Evolutionary conservation across 305 asterid species (phyloP).

Genomic region (Ilex paraguariensis): DNA sequence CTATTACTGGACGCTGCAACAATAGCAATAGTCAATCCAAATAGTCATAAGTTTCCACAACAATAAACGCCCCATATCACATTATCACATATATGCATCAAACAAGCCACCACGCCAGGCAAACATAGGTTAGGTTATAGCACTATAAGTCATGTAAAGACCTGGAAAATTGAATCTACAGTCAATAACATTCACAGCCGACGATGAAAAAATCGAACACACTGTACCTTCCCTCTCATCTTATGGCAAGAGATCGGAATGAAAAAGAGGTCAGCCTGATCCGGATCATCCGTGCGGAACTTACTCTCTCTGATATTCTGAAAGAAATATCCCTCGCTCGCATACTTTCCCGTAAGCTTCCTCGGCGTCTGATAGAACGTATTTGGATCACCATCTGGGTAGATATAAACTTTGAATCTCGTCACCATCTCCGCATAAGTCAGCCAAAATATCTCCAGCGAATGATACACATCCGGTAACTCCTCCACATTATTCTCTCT

Average conservation of each 20-base stretch:
- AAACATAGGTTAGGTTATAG: too few relatives aligned
- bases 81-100: too few relatives aligned
- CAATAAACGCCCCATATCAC: too few relatives aligned
- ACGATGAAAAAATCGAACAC: too few relatives aligned
- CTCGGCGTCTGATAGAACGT: not conserved
- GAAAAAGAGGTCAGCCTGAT: constrained; percentile 85
- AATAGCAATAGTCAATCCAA: too few relatives aligned
- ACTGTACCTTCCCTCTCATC: constrained; percentile 92
- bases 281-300: constrained; percentile 73
- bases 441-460: constrained; percentile 59
- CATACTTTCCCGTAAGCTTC: constrained; percentile 89
- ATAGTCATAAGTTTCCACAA: too few relatives aligned
- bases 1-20: too few relatives aligned
- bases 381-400: constrained; percentile 6
- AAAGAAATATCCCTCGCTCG: constrained; percentile 90
- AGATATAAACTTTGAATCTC: constrained; percentile 41
- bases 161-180: too few relatives aligned
- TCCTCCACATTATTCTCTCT: not conserved
- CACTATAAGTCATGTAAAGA: too few relatives aligned
- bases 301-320: constrained; percentile 84
- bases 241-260: constrained; percentile 95
- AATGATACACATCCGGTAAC: constrained; percentile 52
- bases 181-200: too few relatives aligned
- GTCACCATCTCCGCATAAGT: constrained; percentile 67
- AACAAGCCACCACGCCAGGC: too few relatives aligned